Evolutionary conservation across 495 filamentous ascomycete species (phyloP).

Genomic region (Hypomontagnella monticulosa): DNA sequence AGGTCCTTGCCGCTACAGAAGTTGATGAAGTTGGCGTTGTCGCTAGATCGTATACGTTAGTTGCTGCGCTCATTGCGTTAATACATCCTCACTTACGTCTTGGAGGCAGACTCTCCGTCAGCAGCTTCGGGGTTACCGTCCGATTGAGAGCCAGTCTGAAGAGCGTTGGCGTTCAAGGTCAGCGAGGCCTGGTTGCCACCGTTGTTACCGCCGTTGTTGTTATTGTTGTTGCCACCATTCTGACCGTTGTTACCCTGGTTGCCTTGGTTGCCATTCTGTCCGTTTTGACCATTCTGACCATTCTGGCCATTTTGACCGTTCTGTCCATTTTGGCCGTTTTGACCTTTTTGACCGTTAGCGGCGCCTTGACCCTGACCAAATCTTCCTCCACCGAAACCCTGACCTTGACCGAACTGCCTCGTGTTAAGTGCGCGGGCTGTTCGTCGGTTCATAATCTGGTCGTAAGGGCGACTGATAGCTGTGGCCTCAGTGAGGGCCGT

Average conservation of each 20-base stretch:
- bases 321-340: constrained; percentile 27
- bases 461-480: constrained; percentile 50
- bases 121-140: constrained; percentile 49
- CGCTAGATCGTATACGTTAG: constrained; percentile 45
- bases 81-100: constrained; percentile 54
- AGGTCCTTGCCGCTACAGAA: constrained; percentile 72
- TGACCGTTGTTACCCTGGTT: constrained; percentile 18
- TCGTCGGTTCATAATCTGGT: constrained; percentile 42
- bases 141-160: constrained; percentile 60
- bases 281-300: constrained; percentile 19
- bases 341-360: constrained; percentile 23
- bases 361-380: constrained; percentile 21
- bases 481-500: constrained; percentile 53
- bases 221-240: constrained; percentile 22
- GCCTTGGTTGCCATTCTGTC: constrained; percentile 17
- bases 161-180: constrained; percentile 54
- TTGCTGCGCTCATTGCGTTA: neutral
- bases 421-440: constrained; percentile 21
- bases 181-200: constrained; percentile 38
- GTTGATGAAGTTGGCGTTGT: constrained; percentile 73
- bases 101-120: constrained; percentile 64
- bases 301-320: constrained; percentile 25
- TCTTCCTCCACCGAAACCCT: constrained; percentile 3
- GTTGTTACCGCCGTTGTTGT: constrained; percentile 23
- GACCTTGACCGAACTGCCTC: constrained; percentile 28